Conservation (phyloP, 306 rosid species). For the Fagus crenata region DNA sequence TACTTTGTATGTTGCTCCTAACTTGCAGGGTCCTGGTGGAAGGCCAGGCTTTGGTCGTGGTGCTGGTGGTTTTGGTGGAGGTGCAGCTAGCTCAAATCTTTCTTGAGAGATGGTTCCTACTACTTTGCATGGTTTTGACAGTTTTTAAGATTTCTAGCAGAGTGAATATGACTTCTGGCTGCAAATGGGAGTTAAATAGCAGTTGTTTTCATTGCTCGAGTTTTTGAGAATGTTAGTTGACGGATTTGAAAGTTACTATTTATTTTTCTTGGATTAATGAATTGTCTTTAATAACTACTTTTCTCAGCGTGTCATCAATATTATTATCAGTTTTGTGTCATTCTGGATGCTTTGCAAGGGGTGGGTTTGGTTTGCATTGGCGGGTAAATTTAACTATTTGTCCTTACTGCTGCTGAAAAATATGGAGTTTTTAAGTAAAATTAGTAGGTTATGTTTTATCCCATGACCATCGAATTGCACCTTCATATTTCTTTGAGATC, state of each 20-base stretch:
- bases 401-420: too few relatives aligned
- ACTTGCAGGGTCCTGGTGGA: conserved; percentile 46
- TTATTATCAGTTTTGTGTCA: neutral
- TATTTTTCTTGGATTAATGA: neutral
- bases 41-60: conserved; percentile 59
- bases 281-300: neutral
- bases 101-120: conserved; percentile 26
- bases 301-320: neutral
- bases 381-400: neutral
- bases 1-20: neutral
- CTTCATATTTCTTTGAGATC: too few relatives aligned
- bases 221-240: neutral
- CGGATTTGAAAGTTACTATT: neutral
- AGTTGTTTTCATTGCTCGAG: conserved; percentile 1
- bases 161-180: neutral
- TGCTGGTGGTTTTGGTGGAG: conserved; percentile 48
- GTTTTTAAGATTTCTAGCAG: conserved; percentile 3
- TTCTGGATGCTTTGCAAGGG: neutral
- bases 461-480: too few relatives aligned
- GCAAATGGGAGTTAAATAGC: conserved; percentile 15
- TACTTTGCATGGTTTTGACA: conserved; percentile 11
- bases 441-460: too few relatives aligned
- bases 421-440: too few relatives aligned
- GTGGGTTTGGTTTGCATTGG: neutral
- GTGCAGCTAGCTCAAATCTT: conserved; percentile 52